Percentiles rank a stretch among this genome's conserved stretches.
phyloP scores from a whole-genome alignment of 257 asterid species.

The Ocimum tenuiflorum region DNA sequence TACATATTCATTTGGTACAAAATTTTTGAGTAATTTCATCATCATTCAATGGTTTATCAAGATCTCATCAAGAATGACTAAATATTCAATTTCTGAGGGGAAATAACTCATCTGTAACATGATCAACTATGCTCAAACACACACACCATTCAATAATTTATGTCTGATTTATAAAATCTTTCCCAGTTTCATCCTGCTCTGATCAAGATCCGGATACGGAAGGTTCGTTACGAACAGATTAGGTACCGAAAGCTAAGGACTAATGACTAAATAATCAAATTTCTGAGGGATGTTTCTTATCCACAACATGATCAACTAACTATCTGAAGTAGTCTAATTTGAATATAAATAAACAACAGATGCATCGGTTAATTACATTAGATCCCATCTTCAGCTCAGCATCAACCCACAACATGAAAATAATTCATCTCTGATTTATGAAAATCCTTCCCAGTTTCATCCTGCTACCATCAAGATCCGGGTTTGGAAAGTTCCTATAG shows the following conservation, averaged over 20 bases:
- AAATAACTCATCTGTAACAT: too few relatives aligned
- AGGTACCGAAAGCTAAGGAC: not conserved
- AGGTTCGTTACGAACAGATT: not conserved
- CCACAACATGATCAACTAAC: not conserved
- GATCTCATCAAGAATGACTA: too few relatives aligned
- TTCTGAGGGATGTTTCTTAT: not conserved
- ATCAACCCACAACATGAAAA: not conserved
- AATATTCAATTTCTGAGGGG: too few relatives aligned
- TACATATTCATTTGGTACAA: constrained; percentile 4
- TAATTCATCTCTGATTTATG: not conserved
- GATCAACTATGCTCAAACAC: too few relatives aligned
- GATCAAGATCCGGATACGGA: not conserved
- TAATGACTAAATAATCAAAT: not conserved
- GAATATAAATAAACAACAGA: not conserved
- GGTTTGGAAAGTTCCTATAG: not conserved
- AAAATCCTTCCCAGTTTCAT: not conserved
- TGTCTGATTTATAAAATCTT: not conserved
- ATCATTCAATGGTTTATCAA: too few relatives aligned
- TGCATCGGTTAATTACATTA: not conserved
- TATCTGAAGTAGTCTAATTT: not conserved
- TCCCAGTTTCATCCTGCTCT: not conserved
- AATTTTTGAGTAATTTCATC: too few relatives aligned
- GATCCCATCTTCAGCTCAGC: not conserved
- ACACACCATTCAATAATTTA: not conserved
- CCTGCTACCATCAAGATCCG: not conserved